Evolutionary conservation across 257 asterid genomes (phyloP).

Genomic region (Petrea volubilis): DNA sequence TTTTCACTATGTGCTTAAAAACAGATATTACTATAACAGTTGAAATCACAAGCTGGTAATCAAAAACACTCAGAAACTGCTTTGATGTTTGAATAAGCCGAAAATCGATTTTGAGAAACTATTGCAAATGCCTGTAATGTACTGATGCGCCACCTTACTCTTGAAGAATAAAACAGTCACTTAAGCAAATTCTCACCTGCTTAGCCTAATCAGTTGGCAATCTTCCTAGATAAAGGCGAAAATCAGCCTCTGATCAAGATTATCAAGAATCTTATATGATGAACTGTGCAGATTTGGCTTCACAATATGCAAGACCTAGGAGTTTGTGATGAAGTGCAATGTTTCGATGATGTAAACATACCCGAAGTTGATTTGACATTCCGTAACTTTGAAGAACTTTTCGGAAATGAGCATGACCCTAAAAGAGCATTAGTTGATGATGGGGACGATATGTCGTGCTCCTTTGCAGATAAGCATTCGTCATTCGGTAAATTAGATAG

Average conservation of each 20-base stretch:
- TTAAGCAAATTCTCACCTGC: too few species aligned
- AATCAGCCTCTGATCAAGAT: background rate
- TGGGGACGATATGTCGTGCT: conserved; percentile 28
- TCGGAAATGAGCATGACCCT: conserved; percentile 49
- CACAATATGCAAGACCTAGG: conserved; percentile 89
- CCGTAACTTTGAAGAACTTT: conserved; percentile 75
- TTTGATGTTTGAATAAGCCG: too few species aligned
- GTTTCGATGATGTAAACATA: conserved; percentile 60
- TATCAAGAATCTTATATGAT: background rate
- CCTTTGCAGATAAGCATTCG: conserved; percentile 35
- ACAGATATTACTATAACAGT: too few species aligned
- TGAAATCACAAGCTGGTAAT: too few species aligned
- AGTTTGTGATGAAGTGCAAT: conserved; percentile 61
- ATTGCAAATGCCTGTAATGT: too few species aligned
- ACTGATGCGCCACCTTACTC: too few species aligned
- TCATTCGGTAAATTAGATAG: conserved; percentile 30
- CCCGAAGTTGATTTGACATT: conserved; percentile 87
- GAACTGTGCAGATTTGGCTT: conserved; percentile 70
- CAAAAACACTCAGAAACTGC: too few species aligned
- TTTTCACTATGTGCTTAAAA: too few species aligned
- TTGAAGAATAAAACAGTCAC: too few species aligned
- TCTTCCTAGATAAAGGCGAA: background rate
- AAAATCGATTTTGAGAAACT: too few species aligned
- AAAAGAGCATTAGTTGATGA: conserved; percentile 14
- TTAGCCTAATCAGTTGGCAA: too few species aligned